Percentiles rank a stretch among this genome's conserved stretches.
Conservation (phyloP, 1,139 yeast genomes). For the Suhomyces wounanorum region DNA sequence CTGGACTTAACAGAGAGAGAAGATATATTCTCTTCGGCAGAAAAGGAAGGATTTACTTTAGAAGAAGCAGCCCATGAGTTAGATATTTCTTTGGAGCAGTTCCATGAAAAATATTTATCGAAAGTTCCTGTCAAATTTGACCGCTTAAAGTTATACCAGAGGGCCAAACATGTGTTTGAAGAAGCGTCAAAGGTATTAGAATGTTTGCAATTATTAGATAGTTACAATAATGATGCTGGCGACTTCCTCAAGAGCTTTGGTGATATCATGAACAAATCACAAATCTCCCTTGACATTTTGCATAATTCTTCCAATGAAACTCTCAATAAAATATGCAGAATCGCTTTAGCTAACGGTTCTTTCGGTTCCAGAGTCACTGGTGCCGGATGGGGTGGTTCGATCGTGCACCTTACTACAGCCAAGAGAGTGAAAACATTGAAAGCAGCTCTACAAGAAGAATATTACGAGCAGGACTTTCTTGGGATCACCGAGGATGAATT, state of each 20-base stretch:
- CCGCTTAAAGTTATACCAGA: slow-evolving; percentile 54
- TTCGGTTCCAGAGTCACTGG: slow-evolving; percentile 74
- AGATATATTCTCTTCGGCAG: slow-evolving; percentile 29
- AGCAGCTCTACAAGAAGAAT: slow-evolving; percentile 49
- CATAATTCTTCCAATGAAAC: slow-evolving; percentile 60
- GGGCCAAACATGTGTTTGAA: slow-evolving; percentile 65
- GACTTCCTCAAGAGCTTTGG: slow-evolving; percentile 49
- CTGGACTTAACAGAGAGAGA: slow-evolving; percentile 43
- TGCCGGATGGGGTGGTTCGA: slow-evolving; percentile 82
- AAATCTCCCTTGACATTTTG: slow-evolving; percentile 48
- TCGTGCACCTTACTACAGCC: slow-evolving; percentile 61
- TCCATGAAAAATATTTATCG: slow-evolving; percentile 48
- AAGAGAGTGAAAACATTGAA: slow-evolving; percentile 47
- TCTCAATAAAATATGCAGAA: slow-evolving; percentile 52
- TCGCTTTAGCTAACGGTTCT: slow-evolving; percentile 60
- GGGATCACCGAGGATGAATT: slow-evolving; percentile 45
- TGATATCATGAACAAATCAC: slow-evolving; percentile 59
- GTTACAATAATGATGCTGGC: slow-evolving; percentile 16
- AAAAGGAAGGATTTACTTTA: slow-evolving; percentile 51
- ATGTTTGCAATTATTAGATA: slow-evolving; percentile 42
- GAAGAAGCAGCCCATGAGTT: slow-evolving; percentile 51
- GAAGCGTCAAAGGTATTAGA: slow-evolving; percentile 64
- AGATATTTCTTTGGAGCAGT: slow-evolving; percentile 45
- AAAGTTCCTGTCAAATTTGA: slow-evolving; percentile 60
- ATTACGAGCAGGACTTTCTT: slow-evolving; percentile 54